These are phyloP conservation scores for Hyphopichia homilentoma DNA, from an alignment of 805 yeast genomes.

Conservation along the genomic window DNA sequence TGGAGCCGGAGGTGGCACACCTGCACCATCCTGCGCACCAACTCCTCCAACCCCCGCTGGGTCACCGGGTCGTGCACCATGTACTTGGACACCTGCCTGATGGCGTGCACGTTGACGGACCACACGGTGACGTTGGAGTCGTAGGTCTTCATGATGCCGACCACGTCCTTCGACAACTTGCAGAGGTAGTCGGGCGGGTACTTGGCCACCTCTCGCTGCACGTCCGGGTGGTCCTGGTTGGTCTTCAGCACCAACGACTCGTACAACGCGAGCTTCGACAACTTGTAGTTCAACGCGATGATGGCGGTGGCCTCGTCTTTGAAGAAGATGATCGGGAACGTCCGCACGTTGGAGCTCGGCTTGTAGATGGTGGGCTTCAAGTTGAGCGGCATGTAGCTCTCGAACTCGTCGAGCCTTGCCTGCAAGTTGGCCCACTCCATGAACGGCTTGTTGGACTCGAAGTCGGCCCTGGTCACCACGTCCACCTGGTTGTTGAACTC, in stretches of 20 bases:
- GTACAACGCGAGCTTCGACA: conserved; percentile 27
- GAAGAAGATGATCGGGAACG: conserved; percentile 31
- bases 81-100: conserved; percentile 24
- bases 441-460: conserved; percentile 17
- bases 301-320: conserved; percentile 35
- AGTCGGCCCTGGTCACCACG: conserved; percentile 25
- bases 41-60: conserved; percentile 13
- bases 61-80: conserved; percentile 19
- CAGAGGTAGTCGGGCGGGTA: conserved; percentile 23
- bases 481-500: conserved; percentile 23
- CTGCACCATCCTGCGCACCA: conserved; percentile 15
- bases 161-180: conserved; percentile 29
- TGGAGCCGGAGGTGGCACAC: conserved; percentile 9
- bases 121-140: conserved; percentile 29
- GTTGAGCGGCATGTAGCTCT: conserved; percentile 21
- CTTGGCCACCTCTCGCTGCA: conserved; percentile 16
- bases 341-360: conserved; percentile 16
- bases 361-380: conserved; percentile 31
- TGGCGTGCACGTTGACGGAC: conserved; percentile 33
- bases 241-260: conserved; percentile 21
- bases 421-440: conserved; percentile 26
- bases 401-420: conserved; percentile 24
- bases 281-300: conserved; percentile 23
- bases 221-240: conserved; percentile 9
- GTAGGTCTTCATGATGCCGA: conserved; percentile 37